Evolutionary conservation across 129 eudicot genomes (phyloP), one percentile per base, ranked within the genome.

Genomic region (Saposhnikovia divaricata): DNA sequence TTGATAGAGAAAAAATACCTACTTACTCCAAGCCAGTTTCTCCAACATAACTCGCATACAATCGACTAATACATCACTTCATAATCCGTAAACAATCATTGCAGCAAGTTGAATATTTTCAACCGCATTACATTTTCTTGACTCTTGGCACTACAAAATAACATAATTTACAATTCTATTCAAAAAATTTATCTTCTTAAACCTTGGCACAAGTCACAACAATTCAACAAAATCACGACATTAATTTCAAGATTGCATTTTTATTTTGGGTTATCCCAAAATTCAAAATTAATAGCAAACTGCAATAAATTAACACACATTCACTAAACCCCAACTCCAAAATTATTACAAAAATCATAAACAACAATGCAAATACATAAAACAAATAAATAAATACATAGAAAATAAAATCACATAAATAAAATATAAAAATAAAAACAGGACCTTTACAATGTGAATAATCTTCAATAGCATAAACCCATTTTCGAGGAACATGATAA

Each of bases 401-500:
- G 5, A 66, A 19, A 19, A 45, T 9, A 46, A 46, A 46, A 43
- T 65, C 0, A 39, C 21, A 43, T n/a, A 42, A 6, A 50, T 15
- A 38, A 72, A 18, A 14, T 45, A 9, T 1, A n/a, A 7, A 3
- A 63, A 14, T 3, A 61, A 72, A 74, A 34, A 68, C 21, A 31
- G 25, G 34, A 87, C 93, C 96, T 80, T 37, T 77, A 45, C 74
- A 81, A 78, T 55, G 69, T 72, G 90, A 85, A 73, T 53, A 48
- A 77, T 85, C 88, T 19, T 5, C 78, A 76, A 55, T 14, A 72
- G 96, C 86, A 39, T 65, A 89, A 82, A 77, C 87, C 96, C 96
- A 91, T 74, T 85, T 75, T 72, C 96, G 96, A 73, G 42, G 19
- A 70, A 50, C 69, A 15, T 80, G 27, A 57, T 7, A 57, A 57